Evolutionary conservation across 805 yeast genomes (phyloP).

Genomic region (Saccharomycopsis babjevae): DNA sequence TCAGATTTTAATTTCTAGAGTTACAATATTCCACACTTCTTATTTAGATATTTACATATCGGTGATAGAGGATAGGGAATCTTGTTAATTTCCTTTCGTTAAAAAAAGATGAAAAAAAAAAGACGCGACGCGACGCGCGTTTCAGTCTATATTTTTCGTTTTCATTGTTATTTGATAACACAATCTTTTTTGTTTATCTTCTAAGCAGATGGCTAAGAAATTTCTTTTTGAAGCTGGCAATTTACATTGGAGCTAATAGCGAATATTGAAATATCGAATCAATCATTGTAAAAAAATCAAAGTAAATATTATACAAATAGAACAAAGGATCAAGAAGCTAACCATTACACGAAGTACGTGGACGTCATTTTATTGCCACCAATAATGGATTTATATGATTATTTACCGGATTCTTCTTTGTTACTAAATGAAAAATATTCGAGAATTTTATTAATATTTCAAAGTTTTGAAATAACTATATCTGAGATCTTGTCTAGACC

Average conservation of each 20-base stretch:
- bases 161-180: background rate
- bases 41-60: no score
- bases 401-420: constrained; percentile 28
- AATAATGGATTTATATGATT: constrained; percentile 34
- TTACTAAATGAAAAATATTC: constrained; percentile 27
- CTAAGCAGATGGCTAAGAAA: no score
- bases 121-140: background rate
- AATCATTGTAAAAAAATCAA: no score
- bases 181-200: background rate
- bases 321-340: background rate
- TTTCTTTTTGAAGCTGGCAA: no score
- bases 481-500: constrained; percentile 30
- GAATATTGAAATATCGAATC: no score
- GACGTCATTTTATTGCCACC: background rate
- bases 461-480: constrained; percentile 26
- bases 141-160: background rate
- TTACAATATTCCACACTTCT: no score
- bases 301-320: no score
- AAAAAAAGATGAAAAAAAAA: background rate
- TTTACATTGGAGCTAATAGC: no score
- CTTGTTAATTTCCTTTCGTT: background rate
- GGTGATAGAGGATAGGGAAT: no score
- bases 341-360: background rate
- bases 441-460: constrained; percentile 24
- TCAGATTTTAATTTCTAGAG: no score